Evolutionary conservation across 768 basidiomycete genomes (phyloP), one percentile per base, ranked within the genome.

Genomic region (Rubroboletus satanas): DNA sequence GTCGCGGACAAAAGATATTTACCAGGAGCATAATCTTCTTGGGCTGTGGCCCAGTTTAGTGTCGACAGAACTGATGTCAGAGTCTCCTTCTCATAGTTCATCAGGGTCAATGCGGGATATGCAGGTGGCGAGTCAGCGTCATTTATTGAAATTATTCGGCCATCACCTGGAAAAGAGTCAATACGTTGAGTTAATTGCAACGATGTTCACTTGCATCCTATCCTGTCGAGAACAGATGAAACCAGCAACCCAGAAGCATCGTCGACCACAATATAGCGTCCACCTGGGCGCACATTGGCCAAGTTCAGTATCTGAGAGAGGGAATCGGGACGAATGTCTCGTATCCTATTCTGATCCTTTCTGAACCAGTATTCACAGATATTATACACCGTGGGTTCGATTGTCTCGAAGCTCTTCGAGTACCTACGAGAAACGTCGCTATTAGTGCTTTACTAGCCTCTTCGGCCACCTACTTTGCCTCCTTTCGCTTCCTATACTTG

Each of bases 401-500:
- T 81, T 0, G 90, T 90, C 14, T 90, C 85, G 62, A 98, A 92
- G 9, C 80, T 78, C 67, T 93, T 95, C 6, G 85, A 87, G 69
- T 90, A 98, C 63, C 95, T 98, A 56, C 31, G 41, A 45, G 56
- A 45, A 38, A 48, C 8, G 45, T 48, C 45, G 41, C 45, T 37
- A 21, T 39, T 29, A 21, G 26, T 35, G 23, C 38, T 49, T 29
- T 29, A 39, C 11, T 35, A 15, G 23, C 33, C 36, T 28, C 15
- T 39, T 31, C 39, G 28, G 15, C 4, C 15, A 69, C 85, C 61
- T 66, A 96, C 95, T 98, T 99, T 53, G 91, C 93, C 74, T 95
- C 92, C 71, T 99, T 99, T 37, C 93, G 80, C 70, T 95, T 96
- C 70, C 83, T 88, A 73, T 98, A 99, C 69, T 99, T 99, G 66